Evolutionary conservation across 192 early-diverging fungal species (phyloP), one percentile per base, ranked within the genome.

Genomic region (Umbelopsis sp.): DNA sequence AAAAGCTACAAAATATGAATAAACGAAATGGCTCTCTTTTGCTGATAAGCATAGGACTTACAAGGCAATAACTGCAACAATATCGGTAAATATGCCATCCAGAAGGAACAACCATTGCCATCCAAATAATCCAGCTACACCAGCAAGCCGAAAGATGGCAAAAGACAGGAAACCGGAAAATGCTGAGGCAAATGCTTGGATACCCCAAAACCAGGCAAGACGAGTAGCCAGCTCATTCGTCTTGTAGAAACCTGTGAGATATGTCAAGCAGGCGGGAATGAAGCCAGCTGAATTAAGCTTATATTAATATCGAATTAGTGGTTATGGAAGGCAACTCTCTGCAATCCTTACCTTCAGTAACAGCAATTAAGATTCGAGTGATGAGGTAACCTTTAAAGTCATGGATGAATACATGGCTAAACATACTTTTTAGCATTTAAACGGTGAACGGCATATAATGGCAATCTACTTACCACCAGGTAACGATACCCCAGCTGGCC

Each of bases 41-140:
- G 7, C 5, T 10, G 10, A 41, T 9, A 0, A 3, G 4, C 35
- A 53, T 30, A 27, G 21, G 10, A 67, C 72, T 68, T 64, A 73
- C 72, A 81, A 86, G 12, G 85, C 79, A 25, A 84, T 15, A 35
- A 83, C 20, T 16, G 83, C 84, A 23, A 87, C 46, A 25, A 86
- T 35, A 18, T 83, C 70, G 3, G 90, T 89, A 16, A 79, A 76
- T 23, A 86, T 49, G 22, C 88, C 90, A 44, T 90, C 90, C 66
- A 91, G 73, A 37, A 86, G 22, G 74, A 90, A 90, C 21, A 90
- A 53, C 90, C 90, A 91, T 44, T 81, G 78, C 90, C 90, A 91
- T 16, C 86, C 90, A 9, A 76, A 49, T 8, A 87, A 71, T 49
- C 82, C 86, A 47, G 52, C 78, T 33, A 78, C 66, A n/a, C 87